Evolutionary conservation across 2,329 filamentous ascomycete genomes (phyloP), one percentile per base, ranked within the genome.

Genomic region (Paracoccidioides lutzii): DNA sequence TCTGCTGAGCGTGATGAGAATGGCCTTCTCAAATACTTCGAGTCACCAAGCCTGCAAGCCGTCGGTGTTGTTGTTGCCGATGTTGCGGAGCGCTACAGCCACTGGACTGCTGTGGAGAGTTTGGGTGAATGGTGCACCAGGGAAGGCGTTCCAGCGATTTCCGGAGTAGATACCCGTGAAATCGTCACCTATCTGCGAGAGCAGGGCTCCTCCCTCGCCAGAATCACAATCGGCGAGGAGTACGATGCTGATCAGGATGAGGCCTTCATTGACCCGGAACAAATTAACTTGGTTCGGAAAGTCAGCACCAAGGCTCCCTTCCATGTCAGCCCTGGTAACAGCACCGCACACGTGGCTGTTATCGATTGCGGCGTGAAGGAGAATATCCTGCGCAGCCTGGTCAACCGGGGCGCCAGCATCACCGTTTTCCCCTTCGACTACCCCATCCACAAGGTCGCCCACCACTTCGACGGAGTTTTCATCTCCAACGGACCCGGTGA

Each of bases 281-380:
- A 91, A 75, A 95, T 97, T 76, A 95, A 98, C 78, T 78, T 97
- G 61, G 93, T 97, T 65, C 88, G 88, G 73, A 88, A 88, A 66
- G 93, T 98, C 64, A 95, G 88, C 78, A 98, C 93, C 73, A 98
- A 98, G 78, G 88, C 90, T 61, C 93, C 93, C 44, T 98, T 97
- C 78, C 89, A 97, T 66, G 87, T 97, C 62, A 86, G 88, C 71
- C 90, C 90, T 53, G 81, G 84, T 37, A 81, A 85, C 62, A 89
- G 91, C 60, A 83, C 86, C 66, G 85, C 88, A 71, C 93, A 98
- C 75, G 83, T 98, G 64, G 93, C 91, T 57, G 81, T 98, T 63
- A 86, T 98, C 69, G 93, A 98, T 75, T 98, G 93, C 68, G 93
- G 93, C 78, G 93, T 97, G 64, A 98, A 98, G 82, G 93, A 98